These are phyloP conservation scores for Quercus rubra DNA, from an alignment of 306 rosid species.

Conservation along the genomic window DNA sequence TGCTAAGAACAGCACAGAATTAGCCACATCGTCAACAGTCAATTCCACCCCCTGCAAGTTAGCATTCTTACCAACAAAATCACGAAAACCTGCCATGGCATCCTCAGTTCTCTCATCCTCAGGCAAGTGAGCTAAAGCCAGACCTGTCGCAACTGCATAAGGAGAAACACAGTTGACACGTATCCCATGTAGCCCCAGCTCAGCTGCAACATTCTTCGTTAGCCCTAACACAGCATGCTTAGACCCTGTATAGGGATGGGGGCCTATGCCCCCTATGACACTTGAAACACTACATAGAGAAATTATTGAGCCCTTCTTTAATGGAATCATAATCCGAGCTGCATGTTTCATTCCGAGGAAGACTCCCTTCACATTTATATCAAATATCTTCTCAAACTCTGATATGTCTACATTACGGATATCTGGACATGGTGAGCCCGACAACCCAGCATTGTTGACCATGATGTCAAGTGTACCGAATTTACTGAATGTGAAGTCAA, in stretches of 20 bases:
- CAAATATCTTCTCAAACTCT: constrained; percentile 73
- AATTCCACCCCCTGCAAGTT: constrained; percentile 75
- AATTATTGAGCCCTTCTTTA: constrained; percentile 69
- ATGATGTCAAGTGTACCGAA: constrained; percentile 81
- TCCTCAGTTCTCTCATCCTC: constrained; percentile 71
- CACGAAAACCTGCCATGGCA: constrained; percentile 36
- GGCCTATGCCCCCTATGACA: constrained; percentile 46
- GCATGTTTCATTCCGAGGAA: constrained; percentile 89
- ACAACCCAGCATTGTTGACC: constrained; percentile 82
- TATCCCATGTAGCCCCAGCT: constrained; percentile 60
- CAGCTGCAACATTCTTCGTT: constrained; percentile 79
- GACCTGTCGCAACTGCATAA: constrained; percentile 43
- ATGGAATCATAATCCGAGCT: constrained; percentile 63
- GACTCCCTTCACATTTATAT: constrained; percentile 70
- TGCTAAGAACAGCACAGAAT: constrained; percentile 78
- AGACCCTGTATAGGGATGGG: constrained; percentile 75
- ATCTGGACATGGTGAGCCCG: constrained; percentile 65
- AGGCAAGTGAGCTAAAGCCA: constrained; percentile 66
- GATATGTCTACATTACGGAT: constrained; percentile 55
- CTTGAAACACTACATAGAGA: constrained; percentile 62
- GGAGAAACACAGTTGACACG: constrained; percentile 77
- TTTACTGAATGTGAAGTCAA: constrained; percentile 46
- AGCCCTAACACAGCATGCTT: constrained; percentile 82
- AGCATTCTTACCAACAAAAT: constrained; percentile 37
- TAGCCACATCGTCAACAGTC: constrained; percentile 63